These are phyloP conservation scores for Coemansia sp. DNA, from an alignment of 192 early-diverging fungal genomes.

Conservation along the genomic window DNA sequence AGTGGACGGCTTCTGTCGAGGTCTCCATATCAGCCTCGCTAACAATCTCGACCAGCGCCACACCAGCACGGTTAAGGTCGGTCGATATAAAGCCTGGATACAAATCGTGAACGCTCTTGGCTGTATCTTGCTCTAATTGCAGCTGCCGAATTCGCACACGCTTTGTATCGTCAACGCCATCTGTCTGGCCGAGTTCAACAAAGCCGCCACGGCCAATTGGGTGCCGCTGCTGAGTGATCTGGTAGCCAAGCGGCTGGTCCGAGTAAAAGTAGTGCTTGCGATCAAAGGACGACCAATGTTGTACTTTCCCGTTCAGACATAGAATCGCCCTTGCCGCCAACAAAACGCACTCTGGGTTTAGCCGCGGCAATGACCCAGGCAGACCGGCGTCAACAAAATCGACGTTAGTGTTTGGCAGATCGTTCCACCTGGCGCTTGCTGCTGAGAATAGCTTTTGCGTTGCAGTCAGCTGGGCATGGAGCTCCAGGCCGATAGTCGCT, in stretches of 20 bases:
- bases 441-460: conserved; percentile 86
- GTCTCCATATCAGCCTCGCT: conserved; percentile 86
- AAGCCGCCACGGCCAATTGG: conserved; percentile 80
- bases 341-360: conserved; percentile 77
- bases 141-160: conserved; percentile 77
- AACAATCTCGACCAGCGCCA: conserved; percentile 90
- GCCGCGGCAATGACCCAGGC: conserved; percentile 80
- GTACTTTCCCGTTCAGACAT: conserved; percentile 68
- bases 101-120: conserved; percentile 75
- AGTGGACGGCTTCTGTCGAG: conserved; percentile 70
- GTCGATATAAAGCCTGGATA: conserved; percentile 63
- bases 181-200: conserved; percentile 59
- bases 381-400: conserved; percentile 80
- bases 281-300: conserved; percentile 76
- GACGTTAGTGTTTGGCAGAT: conserved; percentile 76
- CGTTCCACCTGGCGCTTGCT: conserved; percentile 40
- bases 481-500: conserved; percentile 86
- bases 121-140: conserved; percentile 94
- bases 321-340: conserved; percentile 75
- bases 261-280: conserved; percentile 97
- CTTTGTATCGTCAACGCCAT: conserved; percentile 60
- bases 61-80: conserved; percentile 89
- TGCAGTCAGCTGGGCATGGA: conserved; percentile 83
- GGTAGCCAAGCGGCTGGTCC: conserved; percentile 91
- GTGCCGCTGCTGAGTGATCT: conserved; percentile 89